Evolutionary conservation across 78 protist species (phyloP).

Genomic region (Tieghemostelium lacteum): DNA sequence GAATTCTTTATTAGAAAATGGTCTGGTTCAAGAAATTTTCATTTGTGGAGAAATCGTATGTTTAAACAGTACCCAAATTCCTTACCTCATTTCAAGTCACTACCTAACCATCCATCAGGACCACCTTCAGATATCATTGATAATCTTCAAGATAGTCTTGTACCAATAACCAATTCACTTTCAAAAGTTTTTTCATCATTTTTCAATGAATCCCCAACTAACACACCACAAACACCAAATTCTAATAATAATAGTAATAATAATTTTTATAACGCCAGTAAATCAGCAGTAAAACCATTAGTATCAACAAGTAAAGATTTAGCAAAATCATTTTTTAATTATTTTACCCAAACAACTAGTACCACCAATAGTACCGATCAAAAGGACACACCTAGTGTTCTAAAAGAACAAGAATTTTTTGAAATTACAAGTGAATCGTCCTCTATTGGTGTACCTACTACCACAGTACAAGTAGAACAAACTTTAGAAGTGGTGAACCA

Average conservation of each 20-base stretch:
- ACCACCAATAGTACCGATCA: neutral
- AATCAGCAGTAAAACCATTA: neutral
- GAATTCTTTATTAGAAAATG: constrained; percentile 39
- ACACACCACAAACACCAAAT: neutral
- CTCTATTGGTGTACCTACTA: neutral
- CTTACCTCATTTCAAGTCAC: constrained; percentile 13
- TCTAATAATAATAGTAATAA: constrained; percentile 1
- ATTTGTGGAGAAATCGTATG: constrained; percentile 39
- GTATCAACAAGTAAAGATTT: neutral
- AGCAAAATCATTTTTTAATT: neutral
- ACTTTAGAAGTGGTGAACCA: neutral
- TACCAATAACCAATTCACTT: neutral
- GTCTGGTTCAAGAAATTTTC: constrained; percentile 34
- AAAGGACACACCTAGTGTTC: neutral
- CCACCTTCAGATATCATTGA: constrained; percentile 55
- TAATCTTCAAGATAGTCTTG: constrained; percentile 49
- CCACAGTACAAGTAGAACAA: neutral
- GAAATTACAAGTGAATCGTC: neutral
- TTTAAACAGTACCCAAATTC: constrained; percentile 2
- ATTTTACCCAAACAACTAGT: neutral
- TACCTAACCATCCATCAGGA: constrained; percentile 72
- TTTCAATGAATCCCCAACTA: neutral
- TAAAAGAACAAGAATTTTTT: no score
- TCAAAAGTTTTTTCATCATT: neutral
- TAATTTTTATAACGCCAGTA: neutral